Conservation (phyloP, 257 asterid genomes). For the Solanum gracilifrons region DNA sequence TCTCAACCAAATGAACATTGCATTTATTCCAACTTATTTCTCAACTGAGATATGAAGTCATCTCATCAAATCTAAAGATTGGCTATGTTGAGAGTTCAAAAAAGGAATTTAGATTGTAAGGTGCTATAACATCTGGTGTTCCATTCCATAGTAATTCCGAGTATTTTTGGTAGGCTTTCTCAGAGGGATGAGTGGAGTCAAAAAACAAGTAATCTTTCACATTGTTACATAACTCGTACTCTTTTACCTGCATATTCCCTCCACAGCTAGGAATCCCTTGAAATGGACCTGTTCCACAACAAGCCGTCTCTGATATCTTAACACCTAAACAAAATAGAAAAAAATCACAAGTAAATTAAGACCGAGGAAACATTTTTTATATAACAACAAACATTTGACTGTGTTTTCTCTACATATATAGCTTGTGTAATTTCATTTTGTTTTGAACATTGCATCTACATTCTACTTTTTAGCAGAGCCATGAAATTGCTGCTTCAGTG, state of each 20-base stretch:
- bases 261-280: slow-evolving; percentile 40
- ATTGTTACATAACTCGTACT: slow-evolving; percentile 28
- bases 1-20: too few species aligned
- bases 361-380: too few species aligned
- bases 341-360: background rate
- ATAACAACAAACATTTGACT: too few species aligned
- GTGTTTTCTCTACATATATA: too few species aligned
- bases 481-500: too few species aligned
- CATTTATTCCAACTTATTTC: too few species aligned
- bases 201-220: background rate
- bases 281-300: slow-evolving; percentile 44
- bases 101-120: background rate
- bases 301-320: background rate
- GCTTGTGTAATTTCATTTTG: too few species aligned
- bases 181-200: background rate
- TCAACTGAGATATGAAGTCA: too few species aligned
- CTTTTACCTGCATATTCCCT: slow-evolving; percentile 26
- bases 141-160: background rate
- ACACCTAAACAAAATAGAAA: background rate
- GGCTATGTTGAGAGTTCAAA: background rate
- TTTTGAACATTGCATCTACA: too few species aligned
- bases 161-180: background rate
- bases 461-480: too few species aligned
- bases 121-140: background rate
- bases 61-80: too few species aligned